phyloP scores from a whole-genome alignment of 192 early-diverging fungal genomes.

The Spizellomyces sp. region DNA sequence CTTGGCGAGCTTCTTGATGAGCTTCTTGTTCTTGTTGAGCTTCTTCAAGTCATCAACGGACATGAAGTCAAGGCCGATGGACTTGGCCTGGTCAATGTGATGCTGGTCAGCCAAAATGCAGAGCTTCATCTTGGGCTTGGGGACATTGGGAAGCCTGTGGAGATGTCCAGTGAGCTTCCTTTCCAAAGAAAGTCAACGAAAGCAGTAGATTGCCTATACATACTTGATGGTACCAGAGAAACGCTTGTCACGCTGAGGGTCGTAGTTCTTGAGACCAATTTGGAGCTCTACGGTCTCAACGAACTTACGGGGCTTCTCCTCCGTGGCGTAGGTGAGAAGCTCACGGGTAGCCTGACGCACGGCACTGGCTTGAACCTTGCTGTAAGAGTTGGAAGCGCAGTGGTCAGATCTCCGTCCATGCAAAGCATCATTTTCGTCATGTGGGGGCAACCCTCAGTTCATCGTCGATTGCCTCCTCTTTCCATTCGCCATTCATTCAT shows the following conservation, averaged over 20 bases:
- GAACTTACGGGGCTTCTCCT: conserved; percentile 95
- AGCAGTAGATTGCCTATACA: background rate
- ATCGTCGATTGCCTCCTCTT: background rate
- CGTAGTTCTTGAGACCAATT: conserved; percentile 99
- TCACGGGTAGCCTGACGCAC: conserved; percentile 78
- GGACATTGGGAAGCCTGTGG: conserved; percentile 85
- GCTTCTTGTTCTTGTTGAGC: conserved; percentile 99
- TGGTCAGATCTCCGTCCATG: background rate
- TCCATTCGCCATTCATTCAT: background rate
- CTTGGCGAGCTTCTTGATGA: conserved; percentile 99
- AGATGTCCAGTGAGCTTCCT: background rate
- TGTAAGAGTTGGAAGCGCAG: conserved; percentile 1
- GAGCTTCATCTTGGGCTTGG: conserved; percentile 92
- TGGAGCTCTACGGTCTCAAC: conserved; percentile 96
- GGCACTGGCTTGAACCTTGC: conserved; percentile 86
- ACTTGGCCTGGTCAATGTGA: conserved; percentile 96
- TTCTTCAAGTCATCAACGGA: conserved; percentile 99
- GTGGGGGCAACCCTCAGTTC: background rate
- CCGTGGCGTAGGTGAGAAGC: conserved; percentile 69
- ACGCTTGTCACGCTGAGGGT: conserved; percentile 99
- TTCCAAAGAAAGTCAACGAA: background rate
- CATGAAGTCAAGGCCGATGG: conserved; percentile 82
- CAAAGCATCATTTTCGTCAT: too few species aligned
- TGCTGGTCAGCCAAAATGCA: conserved; percentile 95
- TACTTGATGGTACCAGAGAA: conserved; percentile 82